These are phyloP conservation scores for Capillidium heterosporum DNA, from an alignment of 371 early-diverging fungal species.

Conservation along the genomic window DNA sequence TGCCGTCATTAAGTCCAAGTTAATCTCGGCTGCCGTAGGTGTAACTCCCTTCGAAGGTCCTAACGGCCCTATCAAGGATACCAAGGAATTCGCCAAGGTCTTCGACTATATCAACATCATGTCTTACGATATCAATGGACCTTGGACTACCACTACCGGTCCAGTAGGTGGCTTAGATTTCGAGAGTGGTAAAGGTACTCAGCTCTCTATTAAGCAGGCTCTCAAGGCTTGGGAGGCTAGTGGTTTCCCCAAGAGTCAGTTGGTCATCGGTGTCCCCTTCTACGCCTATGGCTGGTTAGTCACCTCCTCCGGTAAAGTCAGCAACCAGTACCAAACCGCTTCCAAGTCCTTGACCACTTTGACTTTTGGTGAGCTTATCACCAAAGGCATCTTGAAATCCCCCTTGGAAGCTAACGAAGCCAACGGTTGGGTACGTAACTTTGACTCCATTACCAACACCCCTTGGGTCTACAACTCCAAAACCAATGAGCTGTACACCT, in stretches of 20 bases:
- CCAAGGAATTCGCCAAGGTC: constrained; percentile 28
- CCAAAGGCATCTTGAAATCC: constrained; percentile 26
- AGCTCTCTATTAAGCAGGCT: constrained; percentile 17
- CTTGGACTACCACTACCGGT: constrained; percentile 29
- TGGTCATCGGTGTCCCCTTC: constrained; percentile 41
- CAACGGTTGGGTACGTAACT: constrained; percentile 38
- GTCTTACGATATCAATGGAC: constrained; percentile 25
- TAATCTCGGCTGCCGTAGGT: constrained; percentile 51
- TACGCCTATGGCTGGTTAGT: constrained; percentile 31
- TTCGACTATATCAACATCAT: constrained; percentile 39
- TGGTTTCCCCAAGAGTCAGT: constrained; percentile 35
- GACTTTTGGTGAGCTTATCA: constrained; percentile 7
- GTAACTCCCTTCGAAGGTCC: constrained; percentile 37
- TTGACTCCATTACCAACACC: constrained; percentile 36
- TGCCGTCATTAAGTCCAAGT: constrained; percentile 13
- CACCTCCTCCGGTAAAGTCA: constrained; percentile 13
- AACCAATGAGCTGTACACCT: constrained; percentile 28
- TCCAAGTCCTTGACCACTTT: background rate
- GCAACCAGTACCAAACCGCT: constrained; percentile 6
- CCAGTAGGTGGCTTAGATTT: constrained; percentile 37
- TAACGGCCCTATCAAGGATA: constrained; percentile 32
- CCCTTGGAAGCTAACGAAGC: constrained; percentile 10
- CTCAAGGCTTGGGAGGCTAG: constrained; percentile 26
- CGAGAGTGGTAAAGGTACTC: constrained; percentile 26
- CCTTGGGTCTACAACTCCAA: constrained; percentile 46